Base-by-base conservation (phyloP, 768 basidiomycete species). In the Suillus spraguei region DNA sequence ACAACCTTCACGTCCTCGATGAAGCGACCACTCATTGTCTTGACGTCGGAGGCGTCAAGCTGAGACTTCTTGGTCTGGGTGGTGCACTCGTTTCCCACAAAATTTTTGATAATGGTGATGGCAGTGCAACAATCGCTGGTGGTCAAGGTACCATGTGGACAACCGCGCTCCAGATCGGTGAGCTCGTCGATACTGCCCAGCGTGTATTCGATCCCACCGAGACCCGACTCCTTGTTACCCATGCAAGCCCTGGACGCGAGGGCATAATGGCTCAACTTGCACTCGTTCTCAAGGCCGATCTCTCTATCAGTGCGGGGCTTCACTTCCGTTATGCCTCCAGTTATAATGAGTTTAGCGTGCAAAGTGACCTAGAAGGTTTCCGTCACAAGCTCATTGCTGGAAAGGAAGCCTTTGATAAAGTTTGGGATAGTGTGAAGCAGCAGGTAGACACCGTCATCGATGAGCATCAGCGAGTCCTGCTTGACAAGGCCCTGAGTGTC, bases 121-220 rank as follows among this genome's bases (percentile, higher is more conserved):
- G 96, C 4, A 87, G 81, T 52, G 96, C 94, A 13, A 98, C 97
- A n/a, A 97, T 99, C 66, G 97, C 97, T 0, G 97, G 97, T 41
- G 97, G 95, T 2, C 91, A 94, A 71, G 97, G 97, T 36, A 99
- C 96, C 22, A 97, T 99, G 90, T 99, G 97, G 97, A 93, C 94
- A 0, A 99, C 97, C 0, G 92, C 94, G 5, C 85, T 99, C 32
- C 97, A 99, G 76, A 92, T 99, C 46, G 97, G 97, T 63, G 97
- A 99, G 76, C 90, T 99, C 59, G 91, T 99, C 54, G 97, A 99
- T 76, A 99, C 96, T 3, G 94, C 97, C 0, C 94, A 97, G 73
- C 87, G 95, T 66, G 94, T 96, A 59, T 95, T 87, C 72, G 97
- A 99, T 75, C 86, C 86, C 33, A 85, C 92, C 24, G 97, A 99